Conservation (phyloP, 163 green algal genomes). For the Chlorella variabilis region DNA sequence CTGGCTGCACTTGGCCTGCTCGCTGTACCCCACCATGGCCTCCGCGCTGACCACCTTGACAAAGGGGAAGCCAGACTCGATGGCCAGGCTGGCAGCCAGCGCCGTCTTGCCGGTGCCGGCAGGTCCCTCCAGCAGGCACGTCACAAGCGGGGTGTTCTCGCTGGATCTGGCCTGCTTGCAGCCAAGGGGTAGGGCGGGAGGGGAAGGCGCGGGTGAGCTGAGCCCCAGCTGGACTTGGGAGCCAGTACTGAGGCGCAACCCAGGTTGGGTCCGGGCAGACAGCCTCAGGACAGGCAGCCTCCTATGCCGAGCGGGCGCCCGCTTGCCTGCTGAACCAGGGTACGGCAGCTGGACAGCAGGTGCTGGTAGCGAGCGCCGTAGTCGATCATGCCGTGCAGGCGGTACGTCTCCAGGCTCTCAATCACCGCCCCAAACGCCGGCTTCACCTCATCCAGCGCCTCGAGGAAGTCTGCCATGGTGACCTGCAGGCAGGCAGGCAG, state of each 20-base stretch:
- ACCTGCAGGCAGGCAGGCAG: constrained; percentile 66
- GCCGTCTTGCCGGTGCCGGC: constrained; percentile 93
- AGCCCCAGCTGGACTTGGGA: no score
- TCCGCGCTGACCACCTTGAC: constrained; percentile 87
- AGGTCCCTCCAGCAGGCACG: constrained; percentile 81
- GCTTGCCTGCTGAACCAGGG: constrained; percentile 91
- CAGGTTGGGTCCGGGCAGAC: no score
- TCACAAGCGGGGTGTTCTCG: constrained; percentile 85
- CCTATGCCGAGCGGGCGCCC: no score
- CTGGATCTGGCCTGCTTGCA: constrained; percentile 73
- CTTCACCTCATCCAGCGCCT: constrained; percentile 91
- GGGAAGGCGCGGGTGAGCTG: background rate
- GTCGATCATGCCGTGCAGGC: constrained; percentile 92
- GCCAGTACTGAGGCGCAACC: no score
- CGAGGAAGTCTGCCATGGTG: constrained; percentile 91
- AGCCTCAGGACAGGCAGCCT: no score
- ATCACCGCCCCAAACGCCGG: constrained; percentile 94
- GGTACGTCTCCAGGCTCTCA: constrained; percentile 85
- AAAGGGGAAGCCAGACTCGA: constrained; percentile 93
- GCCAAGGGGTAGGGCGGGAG: background rate
- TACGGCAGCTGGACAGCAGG: constrained; percentile 77
- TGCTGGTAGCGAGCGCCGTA: constrained; percentile 82
- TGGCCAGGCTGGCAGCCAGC: constrained; percentile 88
- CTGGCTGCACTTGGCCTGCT: constrained; percentile 83
- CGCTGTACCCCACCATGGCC: constrained; percentile 89